Percentiles rank a stretch among this genome's conserved stretches.
Conservation (phyloP, 371 early-diverging fungal genomes). For the Mucor sp. region DNA sequence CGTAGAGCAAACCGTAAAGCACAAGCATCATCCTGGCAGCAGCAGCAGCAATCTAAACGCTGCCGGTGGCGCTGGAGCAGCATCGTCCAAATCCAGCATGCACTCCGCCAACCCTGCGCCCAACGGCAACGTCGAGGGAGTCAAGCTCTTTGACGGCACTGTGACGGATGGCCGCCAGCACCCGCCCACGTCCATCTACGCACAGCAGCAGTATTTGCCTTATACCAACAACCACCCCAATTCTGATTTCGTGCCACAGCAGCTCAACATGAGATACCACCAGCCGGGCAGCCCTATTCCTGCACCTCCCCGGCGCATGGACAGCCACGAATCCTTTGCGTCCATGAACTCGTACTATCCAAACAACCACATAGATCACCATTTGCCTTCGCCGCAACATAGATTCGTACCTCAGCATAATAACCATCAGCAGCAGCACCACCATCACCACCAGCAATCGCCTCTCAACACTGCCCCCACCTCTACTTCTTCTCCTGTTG, state of each 20-base stretch:
- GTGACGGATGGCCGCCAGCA: slow-evolving; percentile 21
- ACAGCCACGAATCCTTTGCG: slow-evolving; percentile 24
- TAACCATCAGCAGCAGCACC: neutral
- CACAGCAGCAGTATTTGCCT: slow-evolving; percentile 44
- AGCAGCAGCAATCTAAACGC: neutral
- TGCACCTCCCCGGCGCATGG: slow-evolving; percentile 20
- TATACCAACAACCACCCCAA: slow-evolving; percentile 41
- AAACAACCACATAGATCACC: neutral
- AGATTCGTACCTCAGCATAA: neutral
- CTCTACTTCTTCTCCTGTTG: neutral
- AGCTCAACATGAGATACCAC: slow-evolving; percentile 24
- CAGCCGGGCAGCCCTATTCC: neutral
- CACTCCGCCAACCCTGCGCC: slow-evolving; percentile 6
- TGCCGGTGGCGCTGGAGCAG: neutral
- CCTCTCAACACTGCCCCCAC: slow-evolving; percentile 9
- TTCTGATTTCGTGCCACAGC: slow-evolving; percentile 32
- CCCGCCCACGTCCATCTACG: slow-evolving; percentile 43
- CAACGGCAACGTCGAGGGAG: slow-evolving; percentile 2
- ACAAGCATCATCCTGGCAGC: slow-evolving; percentile 10
- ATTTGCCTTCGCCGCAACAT: slow-evolving; percentile 1
- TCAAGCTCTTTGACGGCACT: slow-evolving; percentile 22
- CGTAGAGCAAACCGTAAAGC: slow-evolving; percentile 44
- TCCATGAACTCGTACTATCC: slow-evolving; percentile 4
- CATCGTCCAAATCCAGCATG: slow-evolving; percentile 12
- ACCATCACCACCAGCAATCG: slow-evolving; percentile 1